Conservation (phyloP, 129 eudicot genomes). For the Helichrysum umbraculigerum region DNA sequence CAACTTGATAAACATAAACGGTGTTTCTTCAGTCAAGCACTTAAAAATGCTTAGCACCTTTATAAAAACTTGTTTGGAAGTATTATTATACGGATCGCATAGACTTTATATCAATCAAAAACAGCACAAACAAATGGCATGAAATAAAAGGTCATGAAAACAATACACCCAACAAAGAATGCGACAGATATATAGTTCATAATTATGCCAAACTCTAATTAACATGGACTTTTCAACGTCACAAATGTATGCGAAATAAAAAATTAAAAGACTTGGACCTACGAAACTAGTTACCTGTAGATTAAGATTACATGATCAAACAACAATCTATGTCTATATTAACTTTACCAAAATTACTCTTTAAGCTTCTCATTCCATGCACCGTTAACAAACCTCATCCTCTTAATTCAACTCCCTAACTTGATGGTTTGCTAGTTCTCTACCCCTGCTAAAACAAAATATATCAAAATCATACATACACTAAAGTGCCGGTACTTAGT, state of each 20-base stretch:
- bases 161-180: not conserved
- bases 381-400: constrained; percentile 7
- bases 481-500: not conserved
- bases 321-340: constrained; percentile 17
- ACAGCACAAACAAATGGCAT: no score
- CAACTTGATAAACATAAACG: no score
- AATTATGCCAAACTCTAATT: not conserved
- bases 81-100: no score
- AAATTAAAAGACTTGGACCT: not conserved
- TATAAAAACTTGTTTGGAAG: no score
- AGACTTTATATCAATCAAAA: no score
- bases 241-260: not conserved
- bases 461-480: not conserved
- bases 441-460: constrained; percentile 21
- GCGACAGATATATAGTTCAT: not conserved
- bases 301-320: constrained; percentile 24
- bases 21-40: no score
- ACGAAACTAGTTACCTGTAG: constrained; percentile 6
- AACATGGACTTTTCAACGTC: no score
- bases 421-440: constrained; percentile 4
- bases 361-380: not conserved
- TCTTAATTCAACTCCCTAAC: not conserved
- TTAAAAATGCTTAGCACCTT: no score
- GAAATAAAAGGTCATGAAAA: no score
- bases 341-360: not conserved